Evolutionary conservation across 768 basidiomycete genomes (phyloP).

Genomic region (Leccinum subtestaceum): DNA sequence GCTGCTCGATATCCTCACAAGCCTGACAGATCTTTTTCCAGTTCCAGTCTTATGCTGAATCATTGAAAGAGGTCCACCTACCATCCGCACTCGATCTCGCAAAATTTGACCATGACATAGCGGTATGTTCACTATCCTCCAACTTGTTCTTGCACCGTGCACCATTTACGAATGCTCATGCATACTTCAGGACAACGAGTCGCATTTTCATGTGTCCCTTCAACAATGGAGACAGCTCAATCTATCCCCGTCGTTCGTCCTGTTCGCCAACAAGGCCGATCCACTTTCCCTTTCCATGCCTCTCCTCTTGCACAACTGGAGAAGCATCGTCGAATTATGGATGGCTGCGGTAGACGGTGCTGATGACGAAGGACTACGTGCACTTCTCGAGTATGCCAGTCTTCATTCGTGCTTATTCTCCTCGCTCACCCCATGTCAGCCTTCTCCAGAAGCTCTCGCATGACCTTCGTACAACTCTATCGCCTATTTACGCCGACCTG

Average conservation of each 20-base stretch:
- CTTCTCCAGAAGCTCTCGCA: slow-evolving; percentile 75
- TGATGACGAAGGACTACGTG: slow-evolving; percentile 70
- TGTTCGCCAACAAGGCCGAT: slow-evolving; percentile 61
- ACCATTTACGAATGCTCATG: background rate
- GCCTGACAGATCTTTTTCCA: slow-evolving; percentile 24
- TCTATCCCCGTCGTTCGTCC: slow-evolving; percentile 69
- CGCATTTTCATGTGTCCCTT: slow-evolving; percentile 73
- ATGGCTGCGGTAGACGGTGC: slow-evolving; percentile 50
- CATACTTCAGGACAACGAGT: slow-evolving; percentile 62
- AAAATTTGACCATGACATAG: slow-evolving; percentile 60
- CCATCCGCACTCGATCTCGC: slow-evolving; percentile 59
- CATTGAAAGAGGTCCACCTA: slow-evolving; percentile 67
- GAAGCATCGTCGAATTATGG: slow-evolving; percentile 67
- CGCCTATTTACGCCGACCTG: slow-evolving; percentile 42
- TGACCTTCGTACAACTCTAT: slow-evolving; percentile 76
- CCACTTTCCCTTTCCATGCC: slow-evolving; percentile 73
- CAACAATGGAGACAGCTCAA: slow-evolving; percentile 79
- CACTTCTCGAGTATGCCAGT: slow-evolving; percentile 69
- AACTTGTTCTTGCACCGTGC: background rate
- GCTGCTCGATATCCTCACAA: background rate
- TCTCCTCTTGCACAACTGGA: slow-evolving; percentile 77
- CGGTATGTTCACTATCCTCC: slow-evolving; percentile 30
- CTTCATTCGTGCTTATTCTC: background rate
- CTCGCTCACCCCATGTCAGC: slow-evolving; percentile 38
- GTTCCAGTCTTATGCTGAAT: slow-evolving; percentile 73